A percentile compares a stretch with the other conserved stretches of the same genome.
Evolutionary conservation across 345 rosid species (phyloP).

Genomic region (Linum tenue): DNA sequence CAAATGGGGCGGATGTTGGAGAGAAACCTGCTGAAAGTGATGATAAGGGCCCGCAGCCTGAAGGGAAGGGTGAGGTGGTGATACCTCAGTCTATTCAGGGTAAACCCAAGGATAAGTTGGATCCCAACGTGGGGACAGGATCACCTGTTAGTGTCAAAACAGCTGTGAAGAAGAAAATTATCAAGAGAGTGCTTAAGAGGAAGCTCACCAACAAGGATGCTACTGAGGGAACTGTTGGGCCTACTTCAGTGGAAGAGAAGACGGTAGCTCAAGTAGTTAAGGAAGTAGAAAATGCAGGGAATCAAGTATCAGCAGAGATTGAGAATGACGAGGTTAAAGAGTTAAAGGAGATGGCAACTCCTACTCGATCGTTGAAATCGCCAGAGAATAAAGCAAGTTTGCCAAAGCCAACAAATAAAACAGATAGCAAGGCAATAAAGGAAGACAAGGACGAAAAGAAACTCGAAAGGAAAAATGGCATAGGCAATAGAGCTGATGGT

Average conservation of each 20-base stretch:
- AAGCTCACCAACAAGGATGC: constrained; percentile 41
- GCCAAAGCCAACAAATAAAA: constrained; percentile 24
- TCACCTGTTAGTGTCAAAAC: constrained; percentile 47
- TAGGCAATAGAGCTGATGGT: constrained; percentile 18
- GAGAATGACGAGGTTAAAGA: constrained; percentile 21
- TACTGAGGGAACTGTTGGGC: constrained; percentile 24
- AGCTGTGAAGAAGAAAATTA: constrained; percentile 54
- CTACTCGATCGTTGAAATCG: constrained; percentile 21
- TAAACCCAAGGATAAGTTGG: constrained; percentile 28
- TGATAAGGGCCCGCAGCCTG: constrained; percentile 29
- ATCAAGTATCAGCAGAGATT: constrained; percentile 22
- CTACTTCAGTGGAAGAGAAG: constrained; percentile 28
- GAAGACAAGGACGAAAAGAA: constrained; percentile 43
- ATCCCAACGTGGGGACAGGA: background rate
- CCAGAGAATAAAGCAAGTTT: constrained; percentile 34
- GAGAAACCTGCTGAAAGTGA: constrained; percentile 31
- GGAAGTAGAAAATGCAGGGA: constrained; percentile 22
- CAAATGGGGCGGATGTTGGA: constrained; percentile 31
- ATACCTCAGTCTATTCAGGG: constrained; percentile 27
- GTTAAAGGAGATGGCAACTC: constrained; percentile 20
- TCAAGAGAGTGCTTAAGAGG: constrained; percentile 74
- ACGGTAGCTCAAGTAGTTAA: constrained; percentile 21
- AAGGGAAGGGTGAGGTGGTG: constrained; percentile 28
- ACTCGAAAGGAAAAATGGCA: constrained; percentile 18
- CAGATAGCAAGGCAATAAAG: constrained; percentile 25